Base-by-base conservation (phyloP, 306 rosid species). In the Prunus davidiana region DNA sequence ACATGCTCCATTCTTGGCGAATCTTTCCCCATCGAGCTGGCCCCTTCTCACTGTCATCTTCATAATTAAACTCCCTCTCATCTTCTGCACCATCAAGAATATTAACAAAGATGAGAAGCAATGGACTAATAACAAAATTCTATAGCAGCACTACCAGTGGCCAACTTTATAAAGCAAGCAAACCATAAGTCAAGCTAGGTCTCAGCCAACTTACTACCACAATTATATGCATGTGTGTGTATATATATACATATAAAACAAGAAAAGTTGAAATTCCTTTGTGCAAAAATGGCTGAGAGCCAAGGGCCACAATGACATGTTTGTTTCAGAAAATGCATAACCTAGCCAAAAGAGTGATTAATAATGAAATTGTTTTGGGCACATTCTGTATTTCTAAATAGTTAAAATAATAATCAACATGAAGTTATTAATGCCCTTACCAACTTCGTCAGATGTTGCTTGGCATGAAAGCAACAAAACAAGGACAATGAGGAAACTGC, bases 21-120 rank as follows among this genome's bases (percentile, higher is more conserved):
- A 93, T 79, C 18, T 79, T 56, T 52, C 97, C 97, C 98, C 98
- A 93, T 2, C 72, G 67, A 16, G 10, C 27, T 15, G 98, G 98
- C 56, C 98, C 98, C 47, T 7, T 81, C 16, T 46, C 71, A 22
- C 89, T 72, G 25, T 49, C 47, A 3, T 51, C 47, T 4, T 74
- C 84, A 41, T 93, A 93, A 61, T 66, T 76, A 71, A 89, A 91
- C 82, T 83, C 96, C 0, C 75, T 66, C 69, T 91, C 88, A 28
- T 93, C 84, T 41, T 89, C 97, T 93, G 78, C 65, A 45, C n/a
- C 68, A 78, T 51, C 3, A 55, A 43, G 19, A 69, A 43, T 12
- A 52, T 32, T 8, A 64, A 19, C 7, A 64, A 24, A 13, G 1
- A 47, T 12, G 14, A 69, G 6, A 56, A 4, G 34, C 10, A 47